A percentile compares a stretch with the other conserved stretches of the same genome.
phyloP scores from a whole-genome alignment of 768 basidiomycete species.

The Hygrocybe coccinea region DNA sequence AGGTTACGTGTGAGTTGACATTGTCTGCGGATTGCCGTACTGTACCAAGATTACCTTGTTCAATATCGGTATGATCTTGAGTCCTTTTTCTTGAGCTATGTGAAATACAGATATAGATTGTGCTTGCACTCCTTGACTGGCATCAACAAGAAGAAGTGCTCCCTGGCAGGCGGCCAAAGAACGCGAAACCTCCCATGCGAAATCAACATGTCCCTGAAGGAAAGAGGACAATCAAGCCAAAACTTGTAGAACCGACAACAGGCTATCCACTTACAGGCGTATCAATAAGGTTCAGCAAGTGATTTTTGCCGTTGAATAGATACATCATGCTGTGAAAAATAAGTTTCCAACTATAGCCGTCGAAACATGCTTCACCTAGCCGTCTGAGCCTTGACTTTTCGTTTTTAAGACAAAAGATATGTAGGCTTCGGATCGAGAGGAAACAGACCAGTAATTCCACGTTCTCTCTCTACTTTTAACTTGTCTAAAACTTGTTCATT shows the following conservation, averaged over 20 bases:
- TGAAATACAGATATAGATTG: conserved; percentile 96
- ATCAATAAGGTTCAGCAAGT: conserved; percentile 91
- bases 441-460: conserved; percentile 83
- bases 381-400: conserved; percentile 88
- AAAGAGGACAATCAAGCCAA: neutral
- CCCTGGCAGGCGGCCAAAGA: conserved; percentile 93
- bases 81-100: conserved; percentile 72
- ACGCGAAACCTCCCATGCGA: conserved; percentile 93
- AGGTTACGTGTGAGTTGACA: conserved; percentile 7
- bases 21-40: conserved; percentile 3
- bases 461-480: conserved; percentile 93
- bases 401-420: conserved; percentile 2
- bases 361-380: conserved; percentile 52
- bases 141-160: conserved; percentile 73
- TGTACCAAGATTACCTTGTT: conserved; percentile 70
- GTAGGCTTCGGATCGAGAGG: conserved; percentile 4
- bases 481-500: conserved; percentile 89
- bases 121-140: conserved; percentile 96
- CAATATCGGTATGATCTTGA: conserved; percentile 83
- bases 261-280: conserved; percentile 61
- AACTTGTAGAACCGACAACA: neutral
- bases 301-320: conserved; percentile 44
- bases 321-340: conserved; percentile 67
- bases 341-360: conserved; percentile 4
- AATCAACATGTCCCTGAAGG: conserved; percentile 91